Conservation (phyloP, 371 early-diverging fungal species). For the Haplosporangium sp. region DNA sequence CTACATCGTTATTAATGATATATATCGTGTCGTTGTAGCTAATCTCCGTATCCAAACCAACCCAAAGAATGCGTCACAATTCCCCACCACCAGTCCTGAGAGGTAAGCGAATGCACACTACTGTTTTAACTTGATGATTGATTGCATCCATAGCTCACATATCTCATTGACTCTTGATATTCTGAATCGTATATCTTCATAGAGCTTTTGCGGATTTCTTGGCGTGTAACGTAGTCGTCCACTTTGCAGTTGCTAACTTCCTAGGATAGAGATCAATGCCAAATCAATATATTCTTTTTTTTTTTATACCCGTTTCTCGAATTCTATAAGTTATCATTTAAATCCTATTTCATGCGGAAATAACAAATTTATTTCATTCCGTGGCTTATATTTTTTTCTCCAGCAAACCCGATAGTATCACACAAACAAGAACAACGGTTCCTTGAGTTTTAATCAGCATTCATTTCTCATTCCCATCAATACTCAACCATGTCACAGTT, state of each 20-base stretch:
- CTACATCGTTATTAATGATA: neutral
- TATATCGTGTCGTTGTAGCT: conserved; percentile 26
- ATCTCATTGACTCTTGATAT: neutral
- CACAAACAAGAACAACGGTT: neutral
- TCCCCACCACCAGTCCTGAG: conserved; percentile 65
- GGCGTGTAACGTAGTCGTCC: conserved; percentile 73
- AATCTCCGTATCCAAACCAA: conserved; percentile 82
- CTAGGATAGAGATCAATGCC: conserved; percentile 65
- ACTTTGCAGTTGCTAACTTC: conserved; percentile 83
- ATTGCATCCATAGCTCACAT: neutral
- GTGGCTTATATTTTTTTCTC: neutral
- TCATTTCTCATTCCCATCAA: conserved; percentile 3
- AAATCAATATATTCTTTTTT: conserved; percentile 1
- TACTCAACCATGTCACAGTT: conserved; percentile 41
- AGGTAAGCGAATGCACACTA: conserved; percentile 49
- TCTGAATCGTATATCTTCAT: neutral
- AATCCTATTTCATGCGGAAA: neutral
- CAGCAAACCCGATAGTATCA: neutral
- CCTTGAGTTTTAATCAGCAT: too few relatives aligned
- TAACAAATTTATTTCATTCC: neutral
- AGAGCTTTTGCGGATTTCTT: conserved; percentile 85
- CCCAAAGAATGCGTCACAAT: conserved; percentile 68
- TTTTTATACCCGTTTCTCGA: too few relatives aligned
- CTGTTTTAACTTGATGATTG: neutral
- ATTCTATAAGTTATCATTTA: too few relatives aligned